Evolutionary conservation across 1,139 yeast genomes (phyloP).

Genomic region (Spencermartinsiella ligniputridi): DNA sequence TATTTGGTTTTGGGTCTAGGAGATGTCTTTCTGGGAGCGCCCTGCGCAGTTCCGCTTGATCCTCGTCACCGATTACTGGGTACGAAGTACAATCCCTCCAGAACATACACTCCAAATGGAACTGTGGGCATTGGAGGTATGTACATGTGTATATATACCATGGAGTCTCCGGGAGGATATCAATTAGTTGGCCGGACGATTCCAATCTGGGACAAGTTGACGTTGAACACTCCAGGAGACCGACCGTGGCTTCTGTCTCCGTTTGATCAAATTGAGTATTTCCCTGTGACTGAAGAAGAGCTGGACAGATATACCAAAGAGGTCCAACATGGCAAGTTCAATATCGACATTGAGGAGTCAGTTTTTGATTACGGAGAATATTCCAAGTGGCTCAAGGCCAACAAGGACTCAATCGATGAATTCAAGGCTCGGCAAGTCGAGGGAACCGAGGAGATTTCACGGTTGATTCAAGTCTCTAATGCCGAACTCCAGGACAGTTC

Average conservation of each 20-base stretch:
- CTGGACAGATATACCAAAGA: constrained; percentile 68
- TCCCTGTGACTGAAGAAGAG: constrained; percentile 82
- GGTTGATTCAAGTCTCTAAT: constrained; percentile 77
- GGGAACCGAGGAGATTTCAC: constrained; percentile 77
- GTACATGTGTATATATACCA: constrained; percentile 97
- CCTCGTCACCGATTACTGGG: constrained; percentile 93
- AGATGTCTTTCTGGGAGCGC: constrained; percentile 96
- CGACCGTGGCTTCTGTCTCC: constrained; percentile 89
- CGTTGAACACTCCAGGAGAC: constrained; percentile 55
- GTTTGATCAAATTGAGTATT: constrained; percentile 91
- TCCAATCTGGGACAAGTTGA: constrained; percentile 95
- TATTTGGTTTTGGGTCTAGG: constrained; percentile 93
- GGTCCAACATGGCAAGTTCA: constrained; percentile 74
- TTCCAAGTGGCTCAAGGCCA: constrained; percentile 68
- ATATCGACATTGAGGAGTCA: constrained; percentile 67
- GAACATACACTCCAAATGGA: constrained; percentile 95
- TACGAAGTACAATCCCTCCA: constrained; percentile 90
- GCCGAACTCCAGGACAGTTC: constrained; percentile 57
- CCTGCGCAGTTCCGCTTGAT: constrained; percentile 96
- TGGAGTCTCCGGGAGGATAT: constrained; percentile 99
- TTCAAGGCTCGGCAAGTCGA: constrained; percentile 73
- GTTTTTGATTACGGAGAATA: constrained; percentile 82
- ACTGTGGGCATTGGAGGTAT: constrained; percentile 97
- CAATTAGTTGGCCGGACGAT: constrained; percentile 94
- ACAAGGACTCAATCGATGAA: constrained; percentile 65